Base-by-base conservation (phyloP, 371 early-diverging fungal genomes). In the Mortierella sp. region DNA sequence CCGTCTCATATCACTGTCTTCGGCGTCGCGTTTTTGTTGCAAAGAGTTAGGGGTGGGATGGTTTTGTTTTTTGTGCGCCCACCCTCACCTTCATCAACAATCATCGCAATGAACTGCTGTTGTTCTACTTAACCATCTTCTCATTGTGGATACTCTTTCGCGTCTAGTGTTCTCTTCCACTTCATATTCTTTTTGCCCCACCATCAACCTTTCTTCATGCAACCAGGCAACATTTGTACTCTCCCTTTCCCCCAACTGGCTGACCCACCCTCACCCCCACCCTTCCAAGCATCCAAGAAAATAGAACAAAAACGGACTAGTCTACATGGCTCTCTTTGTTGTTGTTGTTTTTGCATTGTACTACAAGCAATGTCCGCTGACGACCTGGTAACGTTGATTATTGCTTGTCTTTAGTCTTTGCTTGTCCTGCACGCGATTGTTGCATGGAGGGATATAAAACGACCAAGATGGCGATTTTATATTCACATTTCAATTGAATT, bases 361-460 rank as follows among this genome's bases (percentile, higher is more conserved):
- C 58, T 7, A 61, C 61, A 50, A 39, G 6, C 34, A 37, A 22
- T 61, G 61, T 61, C 61, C 37, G 43, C 66, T 66, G 43, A 44
- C 31, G 45, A 43, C 66, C 47, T 66, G 65, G 26, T 65, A 34
- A 37, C 34, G 1, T 24, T 64, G n/a, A n/a, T n/a, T n/a, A n/a
- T n/a, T n/a, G n/a, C n/a, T n/a, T n/a, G n/a, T n/a, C n/a, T n/a
- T n/a, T n/a, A n/a, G n/a, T n/a, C n/a, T n/a, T n/a, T n/a, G n/a
- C n/a, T n/a, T n/a, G n/a, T n/a, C n/a, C n/a, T n/a, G 39, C n/a
- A 37, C 61, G 34, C 61, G 61, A 61, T 34, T 61, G 19, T 61
- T 37, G 50, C 22, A 47, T 34, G n/a, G 14, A 4, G 4, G 31
- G 14, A n/a, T 22, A n/a, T 22, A 22, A 50, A 6, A 26, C 11